phyloP scores from a whole-genome alignment of 805 yeast species.

The Wickerhamiella parazyma region DNA sequence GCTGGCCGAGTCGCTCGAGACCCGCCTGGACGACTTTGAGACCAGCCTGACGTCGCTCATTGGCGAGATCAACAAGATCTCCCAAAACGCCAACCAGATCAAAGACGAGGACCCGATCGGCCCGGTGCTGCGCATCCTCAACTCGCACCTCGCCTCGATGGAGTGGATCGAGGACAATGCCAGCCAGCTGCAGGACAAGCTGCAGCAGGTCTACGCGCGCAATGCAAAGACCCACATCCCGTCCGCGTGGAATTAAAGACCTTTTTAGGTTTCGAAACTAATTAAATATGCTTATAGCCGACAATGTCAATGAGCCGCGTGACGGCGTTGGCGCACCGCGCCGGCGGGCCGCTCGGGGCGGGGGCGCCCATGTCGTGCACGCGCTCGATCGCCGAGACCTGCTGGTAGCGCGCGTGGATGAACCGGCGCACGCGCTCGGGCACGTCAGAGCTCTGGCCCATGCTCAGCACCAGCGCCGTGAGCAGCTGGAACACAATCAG shows the following conservation, averaged over 20 bases:
- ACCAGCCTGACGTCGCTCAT: slow-evolving; percentile 35
- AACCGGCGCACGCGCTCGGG: slow-evolving; percentile 39
- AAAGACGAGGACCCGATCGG: slow-evolving; percentile 33
- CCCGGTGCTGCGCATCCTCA: slow-evolving; percentile 60
- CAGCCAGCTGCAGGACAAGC: slow-evolving; percentile 48
- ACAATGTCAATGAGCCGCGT: not conserved
- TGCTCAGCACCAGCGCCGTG: slow-evolving; percentile 50
- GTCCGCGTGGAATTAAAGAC: slow-evolving; percentile 2
- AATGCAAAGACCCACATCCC: slow-evolving; percentile 7
- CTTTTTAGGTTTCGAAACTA: not conserved
- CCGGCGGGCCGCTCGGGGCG: slow-evolving; percentile 21
- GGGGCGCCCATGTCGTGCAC: slow-evolving; percentile 31
- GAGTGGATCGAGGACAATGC: slow-evolving; percentile 76
- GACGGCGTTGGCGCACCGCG: not conserved
- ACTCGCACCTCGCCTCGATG: slow-evolving; percentile 79
- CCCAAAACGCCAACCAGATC: slow-evolving; percentile 63
- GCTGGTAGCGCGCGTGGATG: slow-evolving; percentile 37
- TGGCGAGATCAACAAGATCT: slow-evolving; percentile 33
- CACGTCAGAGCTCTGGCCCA: slow-evolving; percentile 58
- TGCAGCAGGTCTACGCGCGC: slow-evolving; percentile 27
- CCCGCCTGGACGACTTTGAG: slow-evolving; percentile 64
- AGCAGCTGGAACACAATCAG: slow-evolving; percentile 65
- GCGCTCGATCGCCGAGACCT: slow-evolving; percentile 50
- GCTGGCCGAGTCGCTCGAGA: slow-evolving; percentile 74
- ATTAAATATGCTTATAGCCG: slow-evolving; percentile 3